These are phyloP conservation scores for Neocallimastix lanati DNA, from an alignment of 192 early-diverging fungal species.

Conservation along the genomic window DNA sequence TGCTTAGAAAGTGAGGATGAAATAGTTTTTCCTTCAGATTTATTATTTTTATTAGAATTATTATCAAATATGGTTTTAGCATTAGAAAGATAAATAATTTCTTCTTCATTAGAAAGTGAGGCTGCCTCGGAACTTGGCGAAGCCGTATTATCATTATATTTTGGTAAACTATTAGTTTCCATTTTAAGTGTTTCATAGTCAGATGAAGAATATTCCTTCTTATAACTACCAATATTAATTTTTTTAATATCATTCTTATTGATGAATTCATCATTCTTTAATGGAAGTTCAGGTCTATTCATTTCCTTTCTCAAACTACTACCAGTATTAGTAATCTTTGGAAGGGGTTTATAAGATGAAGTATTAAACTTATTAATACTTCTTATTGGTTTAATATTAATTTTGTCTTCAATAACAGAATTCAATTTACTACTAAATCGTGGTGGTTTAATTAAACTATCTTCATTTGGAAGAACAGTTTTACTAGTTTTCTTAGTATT, in stretches of 20 bases:
- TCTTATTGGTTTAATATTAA: not conserved
- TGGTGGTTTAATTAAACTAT: not conserved
- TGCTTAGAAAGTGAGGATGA: not conserved
- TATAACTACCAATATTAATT: not conserved
- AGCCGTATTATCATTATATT: not conserved
- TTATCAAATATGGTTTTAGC: not conserved
- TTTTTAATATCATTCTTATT: not conserved
- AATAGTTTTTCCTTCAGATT: not conserved
- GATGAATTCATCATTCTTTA: not conserved
- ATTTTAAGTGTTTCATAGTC: not conserved
- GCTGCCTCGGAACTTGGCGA: not conserved
- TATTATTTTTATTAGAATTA: not conserved
- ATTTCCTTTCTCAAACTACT: not conserved
- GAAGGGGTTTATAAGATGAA: not conserved
- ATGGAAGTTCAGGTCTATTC: not conserved
- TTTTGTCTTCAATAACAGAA: not conserved
- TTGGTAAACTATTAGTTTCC: not conserved
- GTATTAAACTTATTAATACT: not conserved
- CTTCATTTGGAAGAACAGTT: not conserved
- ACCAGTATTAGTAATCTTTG: not conserved
- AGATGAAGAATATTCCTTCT: not conserved
- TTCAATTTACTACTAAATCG: not conserved
- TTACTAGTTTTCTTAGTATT: not conserved
- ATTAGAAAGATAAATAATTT: not conserved
- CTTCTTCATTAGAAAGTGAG: not conserved